Evolutionary conservation across 768 basidiomycete genomes (phyloP).

Genomic region (Suillus hirtellus): DNA sequence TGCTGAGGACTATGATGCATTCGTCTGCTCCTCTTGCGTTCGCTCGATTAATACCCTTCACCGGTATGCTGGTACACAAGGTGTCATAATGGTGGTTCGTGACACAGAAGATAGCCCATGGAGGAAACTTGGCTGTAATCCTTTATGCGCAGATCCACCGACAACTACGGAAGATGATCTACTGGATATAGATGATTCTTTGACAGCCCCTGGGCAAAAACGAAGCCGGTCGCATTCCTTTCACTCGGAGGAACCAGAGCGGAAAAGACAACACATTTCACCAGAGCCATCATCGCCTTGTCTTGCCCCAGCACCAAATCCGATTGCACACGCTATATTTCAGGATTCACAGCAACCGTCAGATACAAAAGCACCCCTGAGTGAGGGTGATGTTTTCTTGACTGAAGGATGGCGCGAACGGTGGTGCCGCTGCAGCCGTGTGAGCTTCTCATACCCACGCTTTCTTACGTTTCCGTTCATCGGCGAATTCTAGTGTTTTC

Average conservation of each 20-base stretch:
- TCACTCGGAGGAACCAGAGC: constrained; percentile 34
- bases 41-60: constrained; percentile 49
- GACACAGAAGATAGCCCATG: constrained; percentile 47
- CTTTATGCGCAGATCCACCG: constrained; percentile 8
- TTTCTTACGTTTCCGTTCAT: constrained; percentile 6
- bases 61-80: constrained; percentile 67
- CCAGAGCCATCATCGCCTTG: constrained; percentile 43
- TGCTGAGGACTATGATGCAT: constrained; percentile 70
- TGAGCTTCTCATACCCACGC: constrained; percentile 32
- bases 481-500: constrained; percentile 52
- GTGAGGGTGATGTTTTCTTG: constrained; percentile 75
- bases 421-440: constrained; percentile 77
- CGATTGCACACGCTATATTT: constrained; percentile 47
- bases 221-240: constrained; percentile 38
- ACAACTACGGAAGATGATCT: constrained; percentile 20
- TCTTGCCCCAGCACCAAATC: constrained; percentile 54
- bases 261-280: constrained; percentile 47
- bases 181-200: constrained; percentile 28
- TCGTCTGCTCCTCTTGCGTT: constrained; percentile 76
- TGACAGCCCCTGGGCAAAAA: constrained; percentile 41
- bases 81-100: constrained; percentile 67
- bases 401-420: constrained; percentile 69
- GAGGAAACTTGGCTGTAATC: constrained; percentile 45
- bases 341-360: constrained; percentile 11
- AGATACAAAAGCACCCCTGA: constrained; percentile 34